Evolutionary conservation across 768 basidiomycete genomes (phyloP), one percentile per base, ranked within the genome.

Genomic region (Amanita exitialis): DNA sequence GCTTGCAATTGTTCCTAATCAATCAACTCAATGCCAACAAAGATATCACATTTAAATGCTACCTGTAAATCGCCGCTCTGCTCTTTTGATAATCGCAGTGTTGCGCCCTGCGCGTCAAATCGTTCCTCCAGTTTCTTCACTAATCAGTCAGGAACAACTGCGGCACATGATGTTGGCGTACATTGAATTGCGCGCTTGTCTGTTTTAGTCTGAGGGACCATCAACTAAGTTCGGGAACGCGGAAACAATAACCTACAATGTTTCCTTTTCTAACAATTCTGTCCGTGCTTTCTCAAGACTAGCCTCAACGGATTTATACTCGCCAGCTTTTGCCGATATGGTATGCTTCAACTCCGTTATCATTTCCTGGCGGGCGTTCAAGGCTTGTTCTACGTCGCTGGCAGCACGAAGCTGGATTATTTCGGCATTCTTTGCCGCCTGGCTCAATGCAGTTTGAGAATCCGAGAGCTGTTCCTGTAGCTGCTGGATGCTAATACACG

Each of bases 51-150:
- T 3, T 6, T 13, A 2, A 6, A 10, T 9, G 46, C 32, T 23
- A 70, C 70, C 60, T 70, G 79, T 10, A 77, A 54, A 57, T 82
- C 78, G 2, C 71, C 77, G 16, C 71, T 61, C 4, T 74, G 67
- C 53, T 83, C 80, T 56, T 78, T 79, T 6, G 76, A 71, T 20
- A 81, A 61, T 21, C 72, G 69, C 43, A 81, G 62, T 1, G 78
- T 76, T 5, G 76, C 64, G 1, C 70, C 61, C 55, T 82, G 80
- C 13, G 79, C 73, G 10, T 84, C 81, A 47, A 76, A 77, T 21
- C 80, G 73, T 49, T 84, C 80, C 58, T 83, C 76, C 13, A 81
- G 65, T 34, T 70, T 62, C 73, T 79, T 53, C 16, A 41, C 27
- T 1, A 10, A 44, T 38, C 37, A 34, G 43, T 27, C 23, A n/a